Evolutionary conservation across 2,329 filamentous ascomycete genomes (phyloP).

Genomic region (Xylaria hypoxylon): DNA sequence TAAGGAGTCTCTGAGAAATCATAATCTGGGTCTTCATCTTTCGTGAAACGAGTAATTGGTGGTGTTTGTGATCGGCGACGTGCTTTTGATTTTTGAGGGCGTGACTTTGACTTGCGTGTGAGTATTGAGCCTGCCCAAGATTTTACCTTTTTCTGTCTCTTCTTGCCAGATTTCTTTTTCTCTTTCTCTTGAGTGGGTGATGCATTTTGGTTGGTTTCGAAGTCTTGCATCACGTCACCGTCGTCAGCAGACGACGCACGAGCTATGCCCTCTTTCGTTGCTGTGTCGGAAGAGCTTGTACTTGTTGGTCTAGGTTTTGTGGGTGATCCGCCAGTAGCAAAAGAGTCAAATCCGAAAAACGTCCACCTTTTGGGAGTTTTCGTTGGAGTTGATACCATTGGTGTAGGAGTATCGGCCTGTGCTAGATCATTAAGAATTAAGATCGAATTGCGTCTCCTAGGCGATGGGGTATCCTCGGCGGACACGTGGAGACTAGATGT

Average conservation of each 20-base stretch:
- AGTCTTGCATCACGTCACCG: constrained; percentile 46
- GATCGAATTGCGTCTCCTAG: constrained; percentile 69
- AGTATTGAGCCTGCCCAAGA: constrained; percentile 77
- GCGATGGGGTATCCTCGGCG: constrained; percentile 51
- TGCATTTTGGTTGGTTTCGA: constrained; percentile 40
- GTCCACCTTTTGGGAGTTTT: constrained; percentile 70
- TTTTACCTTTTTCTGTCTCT: constrained; percentile 79
- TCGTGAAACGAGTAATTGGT: constrained; percentile 53
- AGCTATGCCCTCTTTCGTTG: constrained; percentile 46
- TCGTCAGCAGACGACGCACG: constrained; percentile 54
- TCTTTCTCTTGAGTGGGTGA: constrained; percentile 38
- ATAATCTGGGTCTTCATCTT: constrained; percentile 46
- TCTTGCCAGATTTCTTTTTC: constrained; percentile 55
- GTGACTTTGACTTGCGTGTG: constrained; percentile 68
- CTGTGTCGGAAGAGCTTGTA: constrained; percentile 58
- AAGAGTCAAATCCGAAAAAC: constrained; percentile 71
- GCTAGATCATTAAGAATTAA: constrained; percentile 62
- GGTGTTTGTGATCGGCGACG: constrained; percentile 61
- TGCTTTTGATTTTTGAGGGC: constrained; percentile 57
- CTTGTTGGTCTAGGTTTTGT: constrained; percentile 61
- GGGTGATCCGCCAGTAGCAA: constrained; percentile 59
- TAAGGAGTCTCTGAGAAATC: constrained; percentile 46
- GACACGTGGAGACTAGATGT: constrained; percentile 54
- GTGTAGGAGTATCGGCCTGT: constrained; percentile 51
- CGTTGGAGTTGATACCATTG: constrained; percentile 59